Conservation (phyloP, 2,329 filamentous ascomycete species). For the Alternaria metachromatica region DNA sequence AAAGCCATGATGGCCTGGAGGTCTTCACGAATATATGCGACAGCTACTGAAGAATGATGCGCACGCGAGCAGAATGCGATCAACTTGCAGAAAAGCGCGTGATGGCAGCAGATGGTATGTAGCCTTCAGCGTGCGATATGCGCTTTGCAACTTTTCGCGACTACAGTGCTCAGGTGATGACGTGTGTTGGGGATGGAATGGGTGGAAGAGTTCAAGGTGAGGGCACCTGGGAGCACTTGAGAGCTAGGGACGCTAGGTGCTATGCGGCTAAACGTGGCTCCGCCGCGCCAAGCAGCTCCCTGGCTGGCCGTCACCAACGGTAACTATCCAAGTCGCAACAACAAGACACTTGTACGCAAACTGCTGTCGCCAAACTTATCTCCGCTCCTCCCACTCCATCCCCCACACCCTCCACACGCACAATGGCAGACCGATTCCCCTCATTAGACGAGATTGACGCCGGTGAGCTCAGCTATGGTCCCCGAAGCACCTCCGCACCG, state of each 20-base stretch:
- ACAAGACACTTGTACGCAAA: constrained; percentile 23
- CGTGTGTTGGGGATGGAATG: constrained; percentile 22
- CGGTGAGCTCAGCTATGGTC: constrained; percentile 48
- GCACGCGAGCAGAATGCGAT: constrained; percentile 30
- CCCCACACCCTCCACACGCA: constrained; percentile 18
- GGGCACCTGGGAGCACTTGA: neutral
- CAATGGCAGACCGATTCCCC: constrained; percentile 60
- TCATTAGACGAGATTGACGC: constrained; percentile 61
- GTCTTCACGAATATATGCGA: constrained; percentile 29
- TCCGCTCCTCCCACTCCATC: neutral
- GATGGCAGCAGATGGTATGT: constrained; percentile 11
- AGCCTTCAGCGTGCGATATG: constrained; percentile 7
- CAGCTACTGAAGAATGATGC: constrained; percentile 22
- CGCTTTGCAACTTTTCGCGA: constrained; percentile 16
- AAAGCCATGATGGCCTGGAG: constrained; percentile 74
- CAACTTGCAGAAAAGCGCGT: neutral
- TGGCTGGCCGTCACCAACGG: constrained; percentile 19
- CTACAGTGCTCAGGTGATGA: constrained; percentile 21
- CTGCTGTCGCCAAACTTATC: constrained; percentile 22
- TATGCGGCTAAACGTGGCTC: constrained; percentile 29
- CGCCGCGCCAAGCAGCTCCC: constrained; percentile 24
- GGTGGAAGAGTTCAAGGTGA: constrained; percentile 21
- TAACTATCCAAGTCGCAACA: constrained; percentile 20
- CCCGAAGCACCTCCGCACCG: constrained; percentile 27
- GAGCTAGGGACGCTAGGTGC: constrained; percentile 30